These are phyloP conservation scores for Diplotaxis tenuifolia DNA, from an alignment of 345 rosid species.

Conservation along the genomic window DNA sequence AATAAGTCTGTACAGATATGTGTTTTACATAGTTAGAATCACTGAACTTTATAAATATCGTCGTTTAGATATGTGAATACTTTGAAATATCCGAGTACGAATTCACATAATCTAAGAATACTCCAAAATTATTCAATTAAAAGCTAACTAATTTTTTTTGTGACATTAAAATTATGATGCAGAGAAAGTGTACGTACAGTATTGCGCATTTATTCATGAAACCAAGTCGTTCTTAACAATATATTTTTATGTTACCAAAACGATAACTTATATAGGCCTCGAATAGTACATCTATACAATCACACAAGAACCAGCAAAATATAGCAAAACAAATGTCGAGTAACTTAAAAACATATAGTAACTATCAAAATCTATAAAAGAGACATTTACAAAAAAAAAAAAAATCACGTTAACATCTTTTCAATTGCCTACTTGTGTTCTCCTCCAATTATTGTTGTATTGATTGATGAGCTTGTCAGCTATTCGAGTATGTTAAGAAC, in stretches of 20 bases:
- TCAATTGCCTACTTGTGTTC: not conserved
- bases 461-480: not conserved
- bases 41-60: not conserved
- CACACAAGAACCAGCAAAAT: not conserved
- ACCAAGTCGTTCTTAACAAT: not conserved
- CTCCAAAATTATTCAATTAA: not conserved
- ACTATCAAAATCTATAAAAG: not conserved
- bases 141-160: not conserved
- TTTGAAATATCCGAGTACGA: not conserved
- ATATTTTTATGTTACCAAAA: not conserved
- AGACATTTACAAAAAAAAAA: not conserved
- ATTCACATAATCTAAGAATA: not conserved
- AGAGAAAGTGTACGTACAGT: not conserved
- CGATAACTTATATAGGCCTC: not conserved
- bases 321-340: conserved; percentile 3
- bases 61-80: not conserved
- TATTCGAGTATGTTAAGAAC: not conserved
- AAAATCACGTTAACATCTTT: not conserved
- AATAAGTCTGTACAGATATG: not conserved
- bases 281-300: conserved; percentile 13
- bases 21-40: not conserved
- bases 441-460: not conserved
- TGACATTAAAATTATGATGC: not conserved
- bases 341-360: not conserved
- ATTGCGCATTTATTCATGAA: not conserved